Base-by-base conservation (phyloP, 2,329 filamentous ascomycete species). In the Trichophaea hybrida region DNA sequence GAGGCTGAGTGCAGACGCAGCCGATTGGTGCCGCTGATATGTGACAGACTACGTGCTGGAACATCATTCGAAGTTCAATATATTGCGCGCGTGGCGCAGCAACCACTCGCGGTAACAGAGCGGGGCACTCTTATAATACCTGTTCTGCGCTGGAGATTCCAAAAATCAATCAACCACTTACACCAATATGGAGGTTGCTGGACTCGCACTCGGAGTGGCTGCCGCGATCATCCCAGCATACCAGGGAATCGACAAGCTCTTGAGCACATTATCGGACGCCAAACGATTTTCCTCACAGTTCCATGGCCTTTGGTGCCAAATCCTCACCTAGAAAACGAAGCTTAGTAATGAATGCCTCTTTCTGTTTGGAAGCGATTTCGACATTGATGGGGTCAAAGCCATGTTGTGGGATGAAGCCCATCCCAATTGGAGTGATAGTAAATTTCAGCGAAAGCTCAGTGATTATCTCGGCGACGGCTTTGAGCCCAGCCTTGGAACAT, bases 161-260 rank as follows among this genome's bases (percentile, higher is more conserved):
- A 24, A 24, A 3, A 24, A 24, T 24, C 24, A 24, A 24, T 24
- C 24, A 24, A 24, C 24, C 24, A 24, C 24, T 24, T 24, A 24
- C 24, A 24, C 24, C 24, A 24, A 24, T 24, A 24, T 24, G 24
- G 51, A 57, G 55, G 12, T 32, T 32, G 51, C 51, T 2, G 51
- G 51, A 31, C 51, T 54, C 13, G 32, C 38, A 12, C 15, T 54
- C 12, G 51, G 51, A 7, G 51, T 4, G 24, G 24, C 24, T 24
- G 24, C 24, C 24, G 24, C 24, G 24, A 49, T 58, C 33, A 31
- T 34, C 12, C 57, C 57, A 46, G 55, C 49, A 24, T 48, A 61
- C 53, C n/a, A 54, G 12, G 15, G 57, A 43, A 43, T 43, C 38
- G 38, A 43, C 38, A 43, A 43, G n/a, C 38, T 43, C 38, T 43